Conservation (phyloP, 768 basidiomycete species). For the Phanerochaete sordida region DNA sequence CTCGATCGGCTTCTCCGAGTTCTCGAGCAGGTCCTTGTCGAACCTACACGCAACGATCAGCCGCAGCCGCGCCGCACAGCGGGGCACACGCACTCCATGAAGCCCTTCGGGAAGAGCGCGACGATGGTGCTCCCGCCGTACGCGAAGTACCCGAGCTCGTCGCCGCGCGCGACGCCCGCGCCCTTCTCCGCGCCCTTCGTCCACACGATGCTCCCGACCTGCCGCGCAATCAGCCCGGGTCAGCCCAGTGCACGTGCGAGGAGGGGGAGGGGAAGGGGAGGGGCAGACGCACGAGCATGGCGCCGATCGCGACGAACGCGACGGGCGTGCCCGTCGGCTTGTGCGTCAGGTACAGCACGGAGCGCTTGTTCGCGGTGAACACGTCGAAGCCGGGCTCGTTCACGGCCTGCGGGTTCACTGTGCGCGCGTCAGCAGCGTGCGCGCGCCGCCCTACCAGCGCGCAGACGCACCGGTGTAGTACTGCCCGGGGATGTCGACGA, state of each 20-base stretch:
- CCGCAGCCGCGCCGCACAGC: background rate
- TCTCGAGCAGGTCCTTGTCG: conserved; percentile 57
- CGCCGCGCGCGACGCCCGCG: conserved; percentile 54
- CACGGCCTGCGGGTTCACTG: conserved; percentile 77
- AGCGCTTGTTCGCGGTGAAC: conserved; percentile 60
- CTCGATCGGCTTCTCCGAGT: conserved; percentile 56
- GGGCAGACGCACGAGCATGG: conserved; percentile 63
- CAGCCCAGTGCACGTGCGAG: too few relatives aligned
- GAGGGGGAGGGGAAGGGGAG: too few relatives aligned
- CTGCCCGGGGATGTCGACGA: conserved; percentile 47
- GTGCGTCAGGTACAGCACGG: conserved; percentile 51
- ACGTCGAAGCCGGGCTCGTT: conserved; percentile 65
- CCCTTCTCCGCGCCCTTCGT: conserved; percentile 49
- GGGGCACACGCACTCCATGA: conserved; percentile 35
- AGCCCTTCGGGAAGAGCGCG: conserved; percentile 51
- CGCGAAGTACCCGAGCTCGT: conserved; percentile 63
- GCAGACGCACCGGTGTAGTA: conserved; percentile 52
- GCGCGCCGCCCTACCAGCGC: background rate
- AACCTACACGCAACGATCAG: conserved; percentile 30
- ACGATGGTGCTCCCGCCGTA: conserved; percentile 80
- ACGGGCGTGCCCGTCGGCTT: conserved; percentile 41
- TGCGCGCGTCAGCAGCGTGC: background rate
- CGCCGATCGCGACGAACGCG: conserved; percentile 75
- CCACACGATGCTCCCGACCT: conserved; percentile 66
- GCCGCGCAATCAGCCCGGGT: too few relatives aligned